A percentile compares a stretch with the other conserved stretches of the same genome.
Evolutionary conservation across 176 grass and related monocot genomes (phyloP).

Genomic region (Zizania latifolia): DNA sequence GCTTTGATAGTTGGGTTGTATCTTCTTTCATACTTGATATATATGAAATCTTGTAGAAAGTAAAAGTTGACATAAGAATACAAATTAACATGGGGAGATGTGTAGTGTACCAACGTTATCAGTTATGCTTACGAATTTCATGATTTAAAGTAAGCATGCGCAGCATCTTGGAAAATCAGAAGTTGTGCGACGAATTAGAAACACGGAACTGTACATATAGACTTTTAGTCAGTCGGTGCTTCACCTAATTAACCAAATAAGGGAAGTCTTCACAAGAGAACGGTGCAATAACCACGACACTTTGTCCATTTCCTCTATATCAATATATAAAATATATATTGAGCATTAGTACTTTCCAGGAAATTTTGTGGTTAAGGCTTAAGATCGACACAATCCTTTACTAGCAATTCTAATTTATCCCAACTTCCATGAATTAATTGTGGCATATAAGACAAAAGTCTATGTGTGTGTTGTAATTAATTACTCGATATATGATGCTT

Average conservation of each 20-base stretch:
- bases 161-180: background rate
- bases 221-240: background rate
- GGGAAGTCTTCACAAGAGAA: background rate
- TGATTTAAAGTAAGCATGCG: background rate
- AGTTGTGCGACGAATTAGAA: background rate
- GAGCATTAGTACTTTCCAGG: background rate
- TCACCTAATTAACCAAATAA: background rate
- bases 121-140: background rate
- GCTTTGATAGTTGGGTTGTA: no score
- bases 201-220: background rate
- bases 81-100: no score
- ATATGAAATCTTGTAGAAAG: background rate
- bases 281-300: background rate
- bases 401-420: background rate
- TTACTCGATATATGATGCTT: background rate
- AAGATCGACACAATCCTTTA: no score
- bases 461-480: no score
- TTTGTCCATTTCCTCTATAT: background rate
- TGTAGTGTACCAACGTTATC: background rate
- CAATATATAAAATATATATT: background rate
- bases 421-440: no score
- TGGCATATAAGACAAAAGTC: no score
- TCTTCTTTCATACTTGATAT: no score
- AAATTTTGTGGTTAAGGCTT: background rate
- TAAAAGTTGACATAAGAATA: background rate